phyloP scores from a whole-genome alignment of 805 yeast genomes.

The Saccharomycopsis olivae region DNA sequence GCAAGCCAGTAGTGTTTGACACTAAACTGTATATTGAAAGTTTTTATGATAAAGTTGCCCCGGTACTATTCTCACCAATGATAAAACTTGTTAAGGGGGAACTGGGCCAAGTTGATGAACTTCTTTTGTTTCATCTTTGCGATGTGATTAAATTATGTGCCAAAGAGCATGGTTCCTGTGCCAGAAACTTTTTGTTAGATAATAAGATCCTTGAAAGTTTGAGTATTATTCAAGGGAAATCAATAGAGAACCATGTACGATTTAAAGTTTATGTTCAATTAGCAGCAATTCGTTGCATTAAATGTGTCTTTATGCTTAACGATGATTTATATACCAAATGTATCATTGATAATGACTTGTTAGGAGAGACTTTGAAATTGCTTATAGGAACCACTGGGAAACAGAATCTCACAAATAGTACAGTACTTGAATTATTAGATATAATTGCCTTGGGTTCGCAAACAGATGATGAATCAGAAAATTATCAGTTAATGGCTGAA shows the following conservation, averaged over 20 bases:
- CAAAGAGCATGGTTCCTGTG: conserved; percentile 43
- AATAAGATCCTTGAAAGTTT: conserved; percentile 50
- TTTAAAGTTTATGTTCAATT: conserved; percentile 46
- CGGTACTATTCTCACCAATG: conserved; percentile 40
- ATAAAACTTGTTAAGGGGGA: conserved; percentile 23
- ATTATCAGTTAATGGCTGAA: conserved; percentile 5
- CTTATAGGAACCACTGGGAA: conserved; percentile 42
- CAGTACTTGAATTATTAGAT: conserved; percentile 61
- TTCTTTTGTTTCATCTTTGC: conserved; percentile 34
- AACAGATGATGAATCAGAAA: conserved; percentile 2
- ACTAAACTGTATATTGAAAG: conserved; percentile 34
- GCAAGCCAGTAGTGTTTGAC: background rate
- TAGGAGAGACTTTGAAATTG: conserved; percentile 35
- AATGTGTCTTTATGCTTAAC: conserved; percentile 48
- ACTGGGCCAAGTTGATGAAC: background rate
- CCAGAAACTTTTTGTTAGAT: conserved; percentile 54
- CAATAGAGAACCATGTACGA: no score
- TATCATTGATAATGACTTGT: conserved; percentile 44
- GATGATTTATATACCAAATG: conserved; percentile 50
- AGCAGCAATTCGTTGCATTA: conserved; percentile 60
- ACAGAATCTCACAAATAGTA: conserved; percentile 55
- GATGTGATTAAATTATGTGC: conserved; percentile 63
- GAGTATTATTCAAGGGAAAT: conserved; percentile 29
- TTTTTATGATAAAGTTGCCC: conserved; percentile 57
- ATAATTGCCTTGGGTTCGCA: conserved; percentile 23